Evolutionary conservation across 495 filamentous ascomycete genomes (phyloP).

Genomic region (Aspergillus cristatus): DNA sequence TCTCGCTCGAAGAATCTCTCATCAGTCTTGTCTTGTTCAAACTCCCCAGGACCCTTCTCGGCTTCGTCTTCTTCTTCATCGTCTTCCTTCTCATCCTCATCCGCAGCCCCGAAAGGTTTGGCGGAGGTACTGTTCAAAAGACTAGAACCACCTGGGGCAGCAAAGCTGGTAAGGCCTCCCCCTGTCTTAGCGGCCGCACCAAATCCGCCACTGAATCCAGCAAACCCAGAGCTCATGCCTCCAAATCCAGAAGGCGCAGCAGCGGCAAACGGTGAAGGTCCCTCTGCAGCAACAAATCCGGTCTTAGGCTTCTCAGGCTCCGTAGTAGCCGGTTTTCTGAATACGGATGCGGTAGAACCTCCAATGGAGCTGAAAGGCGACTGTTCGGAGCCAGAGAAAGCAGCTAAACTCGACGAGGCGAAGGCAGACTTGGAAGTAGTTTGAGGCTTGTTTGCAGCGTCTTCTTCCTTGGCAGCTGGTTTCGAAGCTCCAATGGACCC

Average conservation of each 20-base stretch:
- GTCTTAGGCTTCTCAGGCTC: conserved; percentile 12
- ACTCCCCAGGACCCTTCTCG: conserved; percentile 39
- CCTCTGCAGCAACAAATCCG: conserved; percentile 25
- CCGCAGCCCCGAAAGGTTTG: conserved; percentile 63
- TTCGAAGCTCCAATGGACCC: conserved; percentile 27
- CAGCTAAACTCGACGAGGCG: conserved; percentile 40
- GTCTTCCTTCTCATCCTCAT: conserved; percentile 50
- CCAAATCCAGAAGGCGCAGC: conserved; percentile 25
- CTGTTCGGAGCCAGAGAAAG: conserved; percentile 42
- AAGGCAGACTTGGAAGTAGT: conserved; percentile 44
- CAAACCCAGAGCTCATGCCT: conserved; percentile 31
- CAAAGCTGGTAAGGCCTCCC: conserved; percentile 58
- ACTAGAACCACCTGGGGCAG: conserved; percentile 48
- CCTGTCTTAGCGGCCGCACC: conserved; percentile 35
- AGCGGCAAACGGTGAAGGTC: conserved; percentile 18
- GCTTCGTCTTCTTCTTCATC: conserved; percentile 35
- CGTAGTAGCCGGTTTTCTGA: conserved; percentile 19
- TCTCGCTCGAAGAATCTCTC: conserved; percentile 59
- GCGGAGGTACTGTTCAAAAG: conserved; percentile 46
- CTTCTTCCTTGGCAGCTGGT: conserved; percentile 8
- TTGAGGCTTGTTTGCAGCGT: conserved; percentile 6
- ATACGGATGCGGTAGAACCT: conserved; percentile 30
- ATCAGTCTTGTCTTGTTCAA: conserved; percentile 47
- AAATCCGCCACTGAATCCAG: conserved; percentile 47
- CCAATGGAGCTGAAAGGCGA: conserved; percentile 50